Conservation (phyloP, 768 basidiomycete species). For the Amanita brunnescens region DNA sequence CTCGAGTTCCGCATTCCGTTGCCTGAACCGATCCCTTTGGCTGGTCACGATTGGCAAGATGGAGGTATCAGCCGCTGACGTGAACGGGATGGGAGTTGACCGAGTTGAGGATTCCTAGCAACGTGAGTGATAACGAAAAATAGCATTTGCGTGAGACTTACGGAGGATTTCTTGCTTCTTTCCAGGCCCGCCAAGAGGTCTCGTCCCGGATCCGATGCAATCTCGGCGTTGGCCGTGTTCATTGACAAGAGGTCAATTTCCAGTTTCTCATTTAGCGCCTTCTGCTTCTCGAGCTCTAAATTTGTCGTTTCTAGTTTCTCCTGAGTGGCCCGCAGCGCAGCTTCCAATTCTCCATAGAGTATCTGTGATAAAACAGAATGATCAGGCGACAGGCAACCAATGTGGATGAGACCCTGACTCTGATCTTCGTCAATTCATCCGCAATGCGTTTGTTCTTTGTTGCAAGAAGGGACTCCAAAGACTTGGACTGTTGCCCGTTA, state of each 20-base stretch:
- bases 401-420: constrained; percentile 38
- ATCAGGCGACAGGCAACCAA: neutral
- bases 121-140: neutral
- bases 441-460: constrained; percentile 89
- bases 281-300: constrained; percentile 70
- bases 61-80: constrained; percentile 77
- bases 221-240: constrained; percentile 45
- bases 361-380: constrained; percentile 39
- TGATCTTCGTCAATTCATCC: constrained; percentile 87
- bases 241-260: constrained; percentile 86
- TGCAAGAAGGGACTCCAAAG: constrained; percentile 84
- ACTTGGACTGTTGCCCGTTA: constrained; percentile 66
- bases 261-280: constrained; percentile 75
- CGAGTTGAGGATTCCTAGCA: constrained; percentile 29
- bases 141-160: constrained; percentile 17
- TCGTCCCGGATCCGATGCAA: constrained; percentile 23
- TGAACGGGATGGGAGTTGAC: constrained; percentile 61
- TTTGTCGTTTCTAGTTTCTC: constrained; percentile 50
- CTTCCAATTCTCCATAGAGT: constrained; percentile 73
- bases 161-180: constrained; percentile 47
- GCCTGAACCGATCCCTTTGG: constrained; percentile 95
- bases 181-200: constrained; percentile 72
- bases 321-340: constrained; percentile 48
- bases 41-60: constrained; percentile 98
- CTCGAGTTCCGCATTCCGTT: constrained; percentile 94